Percentiles rank a stretch among this genome's conserved stretches.
Evolutionary conservation across 129 eudicot species (phyloP).

Genomic region (Lonicera japonica): DNA sequence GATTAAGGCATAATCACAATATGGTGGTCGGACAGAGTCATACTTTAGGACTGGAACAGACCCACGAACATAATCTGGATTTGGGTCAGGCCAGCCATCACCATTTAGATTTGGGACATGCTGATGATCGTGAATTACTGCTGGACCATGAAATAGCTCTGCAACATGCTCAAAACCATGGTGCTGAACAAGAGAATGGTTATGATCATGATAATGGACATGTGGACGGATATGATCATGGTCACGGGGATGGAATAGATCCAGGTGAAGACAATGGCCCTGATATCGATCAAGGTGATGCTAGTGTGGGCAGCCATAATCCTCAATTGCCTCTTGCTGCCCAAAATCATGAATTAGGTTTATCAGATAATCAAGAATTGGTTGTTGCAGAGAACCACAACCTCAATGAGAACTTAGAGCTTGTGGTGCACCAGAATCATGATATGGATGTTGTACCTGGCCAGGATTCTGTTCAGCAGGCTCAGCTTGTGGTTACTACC

Average conservation of each 20-base stretch:
- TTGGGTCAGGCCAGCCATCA: conserved; percentile 23
- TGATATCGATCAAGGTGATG: conserved; percentile 27
- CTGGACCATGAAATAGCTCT: conserved; percentile 18
- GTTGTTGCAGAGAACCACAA: conserved; percentile 33
- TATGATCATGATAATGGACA: conserved; percentile 27
- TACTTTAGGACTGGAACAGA: conserved; percentile 21
- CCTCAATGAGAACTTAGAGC: conserved; percentile 37
- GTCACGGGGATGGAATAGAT: conserved; percentile 18
- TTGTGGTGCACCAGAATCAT: conserved; percentile 38
- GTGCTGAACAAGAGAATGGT: conserved; percentile 26
- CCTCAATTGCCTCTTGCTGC: conserved; percentile 33
- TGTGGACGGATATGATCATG: conserved; percentile 13
- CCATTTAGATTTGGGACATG: conserved; percentile 22
- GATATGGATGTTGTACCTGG: conserved; percentile 19
- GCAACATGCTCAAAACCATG: conserved; percentile 13
- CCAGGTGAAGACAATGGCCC: conserved; percentile 14
- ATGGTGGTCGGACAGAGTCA: conserved; percentile 31
- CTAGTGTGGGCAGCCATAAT: conserved; percentile 28
- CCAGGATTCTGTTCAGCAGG: conserved; percentile 24
- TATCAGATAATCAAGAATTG: conserved; percentile 35
- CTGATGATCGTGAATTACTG: conserved; percentile 20
- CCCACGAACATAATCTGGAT: conserved; percentile 31
- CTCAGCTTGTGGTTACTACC: conserved; percentile 37
- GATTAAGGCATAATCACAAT: conserved; percentile 29
- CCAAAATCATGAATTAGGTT: conserved; percentile 34